phyloP scores from a whole-genome alignment of 352 stramenopile species.

The Phytophthora tubulina region DNA sequence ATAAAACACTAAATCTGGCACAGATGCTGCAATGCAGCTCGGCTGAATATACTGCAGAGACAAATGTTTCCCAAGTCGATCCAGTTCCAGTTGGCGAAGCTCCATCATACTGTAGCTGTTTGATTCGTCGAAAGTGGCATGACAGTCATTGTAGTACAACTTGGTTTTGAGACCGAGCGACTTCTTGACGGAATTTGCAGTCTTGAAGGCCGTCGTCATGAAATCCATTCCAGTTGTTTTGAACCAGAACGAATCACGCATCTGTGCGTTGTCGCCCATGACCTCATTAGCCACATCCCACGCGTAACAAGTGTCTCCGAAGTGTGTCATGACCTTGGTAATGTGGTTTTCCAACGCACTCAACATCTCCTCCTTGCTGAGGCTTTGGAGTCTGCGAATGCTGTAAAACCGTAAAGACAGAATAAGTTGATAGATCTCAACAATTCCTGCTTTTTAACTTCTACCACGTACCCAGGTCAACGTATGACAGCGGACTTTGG shows the following conservation, averaged over 20 bases:
- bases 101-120: no score
- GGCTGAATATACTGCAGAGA: no score
- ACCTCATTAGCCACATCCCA: conserved; percentile 49
- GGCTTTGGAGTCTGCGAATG: conserved; percentile 38
- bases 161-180: no score
- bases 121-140: no score
- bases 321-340: no score
- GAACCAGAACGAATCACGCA: conserved; percentile 44
- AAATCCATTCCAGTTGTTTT: conserved; percentile 41
- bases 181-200: conserved; percentile 36
- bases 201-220: conserved; percentile 43
- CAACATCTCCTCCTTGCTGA: conserved; percentile 35
- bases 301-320: conserved; percentile 39
- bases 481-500: conserved; percentile 43
- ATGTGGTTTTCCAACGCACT: conserved; percentile 40
- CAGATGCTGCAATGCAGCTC: no score
- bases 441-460: no score
- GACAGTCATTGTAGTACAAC: conserved; percentile 43
- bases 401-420: conserved; percentile 9
- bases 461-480: conserved; percentile 32
- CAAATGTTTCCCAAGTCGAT: no score
- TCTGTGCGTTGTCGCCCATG: conserved; percentile 37
- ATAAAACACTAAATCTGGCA: no score
- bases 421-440: no score
- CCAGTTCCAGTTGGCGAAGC: no score